These are phyloP conservation scores for Kodamaea leandrae DNA, from an alignment of 805 yeast genomes.

Conservation along the genomic window DNA sequence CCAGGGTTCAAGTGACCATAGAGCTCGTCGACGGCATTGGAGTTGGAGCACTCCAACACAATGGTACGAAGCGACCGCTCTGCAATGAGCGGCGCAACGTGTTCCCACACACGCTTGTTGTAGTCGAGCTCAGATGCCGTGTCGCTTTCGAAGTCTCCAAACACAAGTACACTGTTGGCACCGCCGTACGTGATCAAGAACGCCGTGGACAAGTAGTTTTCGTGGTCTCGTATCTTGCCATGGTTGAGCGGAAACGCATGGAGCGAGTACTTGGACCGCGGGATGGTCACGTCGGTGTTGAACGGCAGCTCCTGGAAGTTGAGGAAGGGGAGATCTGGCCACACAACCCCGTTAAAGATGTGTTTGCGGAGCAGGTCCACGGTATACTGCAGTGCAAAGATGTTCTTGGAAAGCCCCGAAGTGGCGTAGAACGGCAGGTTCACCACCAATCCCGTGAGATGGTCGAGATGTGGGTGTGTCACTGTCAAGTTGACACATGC, in stretches of 20 bases:
- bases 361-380: conserved; percentile 49
- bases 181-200: conserved; percentile 47
- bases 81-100: conserved; percentile 47
- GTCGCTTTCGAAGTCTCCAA: conserved; percentile 87
- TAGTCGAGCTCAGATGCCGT: conserved; percentile 35
- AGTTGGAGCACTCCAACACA: conserved; percentile 75
- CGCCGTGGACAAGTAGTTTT: conserved; percentile 51
- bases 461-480: conserved; percentile 87
- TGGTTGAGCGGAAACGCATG: conserved; percentile 35
- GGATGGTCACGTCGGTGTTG: conserved; percentile 12
- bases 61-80: conserved; percentile 46
- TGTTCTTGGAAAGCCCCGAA: conserved; percentile 29
- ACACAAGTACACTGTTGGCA: conserved; percentile 48
- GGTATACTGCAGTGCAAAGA: conserved; percentile 57
- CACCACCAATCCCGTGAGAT: conserved; percentile 62
- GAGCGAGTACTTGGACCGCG: conserved; percentile 21
- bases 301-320: conserved; percentile 17
- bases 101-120: conserved; percentile 53
- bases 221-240: conserved; percentile 20
- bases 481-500: conserved; percentile 48
- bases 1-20: conserved; percentile 83
- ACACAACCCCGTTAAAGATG: conserved; percentile 69
- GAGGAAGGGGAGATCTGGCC: conserved; percentile 67
- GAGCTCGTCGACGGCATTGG: conserved; percentile 39
- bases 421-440: conserved; percentile 59